Conservation (phyloP, 1,284 basidiomycete genomes). For the Moesziomyces antarcticus region DNA sequence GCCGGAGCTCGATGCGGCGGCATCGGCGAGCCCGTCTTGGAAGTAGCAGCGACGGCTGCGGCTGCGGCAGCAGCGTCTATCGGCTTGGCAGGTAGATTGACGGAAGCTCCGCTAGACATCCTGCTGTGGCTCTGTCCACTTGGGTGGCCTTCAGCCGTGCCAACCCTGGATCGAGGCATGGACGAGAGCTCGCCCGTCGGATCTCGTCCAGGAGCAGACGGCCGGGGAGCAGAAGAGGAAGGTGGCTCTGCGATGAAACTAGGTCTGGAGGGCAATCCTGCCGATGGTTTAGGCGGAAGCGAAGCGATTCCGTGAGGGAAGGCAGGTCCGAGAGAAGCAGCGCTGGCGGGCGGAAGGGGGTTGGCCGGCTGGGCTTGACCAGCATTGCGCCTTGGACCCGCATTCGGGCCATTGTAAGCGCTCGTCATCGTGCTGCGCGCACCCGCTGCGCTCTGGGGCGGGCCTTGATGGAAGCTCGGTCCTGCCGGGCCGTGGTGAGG, state of each 20-base stretch:
- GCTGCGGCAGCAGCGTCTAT: slow-evolving; percentile 35
- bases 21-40: slow-evolving; percentile 5
- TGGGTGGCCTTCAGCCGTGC: slow-evolving; percentile 10
- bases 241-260: slow-evolving; percentile 16
- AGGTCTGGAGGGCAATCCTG: slow-evolving; percentile 34
- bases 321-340: slow-evolving; percentile 16
- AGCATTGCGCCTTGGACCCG: slow-evolving; percentile 12
- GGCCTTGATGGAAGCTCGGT: too few species aligned
- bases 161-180: slow-evolving; percentile 16
- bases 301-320: slow-evolving; percentile 29
- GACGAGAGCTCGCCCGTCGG: background rate
- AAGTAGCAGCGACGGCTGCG: slow-evolving; percentile 13
- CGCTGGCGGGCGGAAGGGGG: slow-evolving; percentile 8
- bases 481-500: background rate
- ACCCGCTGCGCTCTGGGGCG: background rate
- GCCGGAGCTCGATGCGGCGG: slow-evolving; percentile 4
- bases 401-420: background rate
- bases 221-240: background rate
- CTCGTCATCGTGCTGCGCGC: background rate
- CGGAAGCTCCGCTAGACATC: slow-evolving; percentile 17
- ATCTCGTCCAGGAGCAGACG: background rate
- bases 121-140: slow-evolving; percentile 14
- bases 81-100: slow-evolving; percentile 35
- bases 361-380: slow-evolving; percentile 9
- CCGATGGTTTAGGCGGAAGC: slow-evolving; percentile 25